Conservation (phyloP, 1,139 yeast genomes). For the Pichia sp. region DNA sequence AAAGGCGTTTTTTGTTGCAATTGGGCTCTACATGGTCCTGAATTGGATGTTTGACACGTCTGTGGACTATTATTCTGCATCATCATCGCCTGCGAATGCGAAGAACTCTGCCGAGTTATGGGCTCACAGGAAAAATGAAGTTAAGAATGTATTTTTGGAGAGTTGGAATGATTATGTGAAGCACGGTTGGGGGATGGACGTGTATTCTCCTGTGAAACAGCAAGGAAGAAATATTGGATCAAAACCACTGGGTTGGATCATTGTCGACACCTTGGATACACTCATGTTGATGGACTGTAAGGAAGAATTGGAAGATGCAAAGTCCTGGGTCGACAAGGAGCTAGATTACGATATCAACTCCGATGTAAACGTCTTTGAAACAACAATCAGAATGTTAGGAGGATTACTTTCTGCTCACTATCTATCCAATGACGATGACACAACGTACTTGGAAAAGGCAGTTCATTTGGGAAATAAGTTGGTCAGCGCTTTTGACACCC, state of each 20-base stretch:
- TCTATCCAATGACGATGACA: slow-evolving; percentile 48
- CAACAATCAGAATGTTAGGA: slow-evolving; percentile 91
- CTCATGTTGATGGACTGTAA: slow-evolving; percentile 72
- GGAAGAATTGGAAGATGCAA: slow-evolving; percentile 58
- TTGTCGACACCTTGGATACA: slow-evolving; percentile 85
- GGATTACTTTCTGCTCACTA: slow-evolving; percentile 82
- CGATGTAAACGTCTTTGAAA: slow-evolving; percentile 80
- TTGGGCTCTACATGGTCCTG: slow-evolving; percentile 3
- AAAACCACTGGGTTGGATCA: slow-evolving; percentile 88
- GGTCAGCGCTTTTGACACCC: slow-evolving; percentile 57
- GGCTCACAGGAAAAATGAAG: slow-evolving; percentile 47
- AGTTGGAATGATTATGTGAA: slow-evolving; percentile 75
- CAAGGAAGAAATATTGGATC: slow-evolving; percentile 74
- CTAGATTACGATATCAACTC: slow-evolving; percentile 58
- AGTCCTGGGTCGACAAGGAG: slow-evolving; percentile 64
- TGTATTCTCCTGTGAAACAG: slow-evolving; percentile 54
- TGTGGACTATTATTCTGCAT: not conserved
- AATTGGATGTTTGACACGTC: slow-evolving; percentile 8
- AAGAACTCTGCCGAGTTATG: slow-evolving; percentile 19
- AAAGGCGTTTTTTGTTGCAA: slow-evolving; percentile 2
- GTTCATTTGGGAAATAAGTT: slow-evolving; percentile 48
- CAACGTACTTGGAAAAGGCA: slow-evolving; percentile 70
- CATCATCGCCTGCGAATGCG: not conserved
- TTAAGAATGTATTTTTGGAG: slow-evolving; percentile 57
- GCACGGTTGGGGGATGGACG: slow-evolving; percentile 81